A percentile compares a stretch with the other conserved stretches of the same genome.
phyloP scores from a whole-genome alignment of 441 rosid genomes.

The Lepidium campestre region DNA sequence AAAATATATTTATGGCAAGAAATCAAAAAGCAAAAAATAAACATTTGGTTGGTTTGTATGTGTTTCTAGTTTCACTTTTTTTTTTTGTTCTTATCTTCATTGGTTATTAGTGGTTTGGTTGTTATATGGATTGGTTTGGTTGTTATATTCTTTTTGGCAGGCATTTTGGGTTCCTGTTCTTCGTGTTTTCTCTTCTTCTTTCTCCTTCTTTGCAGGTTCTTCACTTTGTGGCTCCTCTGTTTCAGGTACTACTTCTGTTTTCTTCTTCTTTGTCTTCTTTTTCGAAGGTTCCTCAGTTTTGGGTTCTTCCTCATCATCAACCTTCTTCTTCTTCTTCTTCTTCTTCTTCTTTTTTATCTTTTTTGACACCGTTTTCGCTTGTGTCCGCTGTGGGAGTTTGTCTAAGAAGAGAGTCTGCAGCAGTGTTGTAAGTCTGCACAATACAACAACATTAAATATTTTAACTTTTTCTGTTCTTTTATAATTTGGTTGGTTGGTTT shows the following conservation, averaged over 20 bases:
- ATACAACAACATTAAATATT: not conserved
- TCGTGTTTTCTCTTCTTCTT: slow-evolving; percentile 60
- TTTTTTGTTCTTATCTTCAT: too few relatives aligned
- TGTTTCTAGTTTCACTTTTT: too few relatives aligned
- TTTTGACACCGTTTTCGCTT: slow-evolving; percentile 15
- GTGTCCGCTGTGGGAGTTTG: slow-evolving; percentile 25
- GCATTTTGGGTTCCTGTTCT: slow-evolving; percentile 30
- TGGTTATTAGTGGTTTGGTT: too few relatives aligned
- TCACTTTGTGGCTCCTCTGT: too few relatives aligned
- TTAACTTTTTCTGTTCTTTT: too few relatives aligned
- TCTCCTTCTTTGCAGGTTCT: slow-evolving; percentile 25
- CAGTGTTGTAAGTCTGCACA: slow-evolving; percentile 68
- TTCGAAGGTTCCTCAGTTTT: not conserved
- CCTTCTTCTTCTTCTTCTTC: slow-evolving; percentile 43
- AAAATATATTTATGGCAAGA: too few relatives aligned
- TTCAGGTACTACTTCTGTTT: slow-evolving; percentile 12
- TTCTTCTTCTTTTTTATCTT: too few relatives aligned
- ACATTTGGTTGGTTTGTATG: too few relatives aligned
- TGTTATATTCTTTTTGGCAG: slow-evolving; percentile 50
- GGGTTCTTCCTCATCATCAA: slow-evolving; percentile 26
- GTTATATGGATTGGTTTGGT: too few relatives aligned
- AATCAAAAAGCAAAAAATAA: too few relatives aligned
- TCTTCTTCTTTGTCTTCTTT: slow-evolving; percentile 23
- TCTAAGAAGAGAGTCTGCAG: slow-evolving; percentile 61
- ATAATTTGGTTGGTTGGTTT: too few relatives aligned